Percentiles rank a stretch among this genome's conserved stretches.
Conservation (phyloP, 352 stramenopile genomes). For the Globisporangium radiosum region DNA sequence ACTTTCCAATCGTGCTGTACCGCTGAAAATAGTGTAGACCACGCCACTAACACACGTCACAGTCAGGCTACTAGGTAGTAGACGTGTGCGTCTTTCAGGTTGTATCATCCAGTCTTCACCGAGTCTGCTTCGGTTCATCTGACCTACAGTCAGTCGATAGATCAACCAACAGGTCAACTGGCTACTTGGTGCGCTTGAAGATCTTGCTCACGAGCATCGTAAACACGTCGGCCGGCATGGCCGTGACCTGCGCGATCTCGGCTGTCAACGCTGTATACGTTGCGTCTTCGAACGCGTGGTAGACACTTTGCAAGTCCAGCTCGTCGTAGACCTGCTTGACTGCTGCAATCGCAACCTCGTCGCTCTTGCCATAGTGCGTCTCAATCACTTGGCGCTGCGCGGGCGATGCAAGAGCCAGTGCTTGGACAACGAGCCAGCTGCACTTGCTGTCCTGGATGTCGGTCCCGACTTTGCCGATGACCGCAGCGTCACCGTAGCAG, state of each 20-base stretch:
- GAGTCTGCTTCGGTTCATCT: too few species aligned
- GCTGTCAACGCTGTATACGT: conserved; percentile 80
- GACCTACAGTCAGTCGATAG: too few species aligned
- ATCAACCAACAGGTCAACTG: too few species aligned
- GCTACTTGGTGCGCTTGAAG: conserved; percentile 95
- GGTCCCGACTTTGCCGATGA: conserved; percentile 94
- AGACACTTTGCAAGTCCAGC: conserved; percentile 84
- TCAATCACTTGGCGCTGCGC: conserved; percentile 83
- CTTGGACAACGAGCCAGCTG: conserved; percentile 97
- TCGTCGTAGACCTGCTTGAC: conserved; percentile 95
- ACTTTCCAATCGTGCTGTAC: conserved; percentile 85
- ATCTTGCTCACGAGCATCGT: conserved; percentile 93
- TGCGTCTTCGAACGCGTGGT: conserved; percentile 93
- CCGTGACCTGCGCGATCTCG: conserved; percentile 72
- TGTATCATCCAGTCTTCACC: too few species aligned
- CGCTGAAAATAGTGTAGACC: conserved; percentile 19
- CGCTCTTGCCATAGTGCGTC: conserved; percentile 90
- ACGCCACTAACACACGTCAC: neutral
- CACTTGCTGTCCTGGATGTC: conserved; percentile 99
- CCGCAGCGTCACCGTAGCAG: conserved; percentile 92
- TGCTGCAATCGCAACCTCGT: conserved; percentile 61
- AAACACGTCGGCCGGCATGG: conserved; percentile 91
- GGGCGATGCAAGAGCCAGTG: conserved; percentile 60
- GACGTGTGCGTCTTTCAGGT: too few species aligned
- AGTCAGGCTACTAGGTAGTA: too few species aligned